Evolutionary conservation across 1,284 basidiomycete species (phyloP).

Genomic region (Boletus hoseneyae): DNA sequence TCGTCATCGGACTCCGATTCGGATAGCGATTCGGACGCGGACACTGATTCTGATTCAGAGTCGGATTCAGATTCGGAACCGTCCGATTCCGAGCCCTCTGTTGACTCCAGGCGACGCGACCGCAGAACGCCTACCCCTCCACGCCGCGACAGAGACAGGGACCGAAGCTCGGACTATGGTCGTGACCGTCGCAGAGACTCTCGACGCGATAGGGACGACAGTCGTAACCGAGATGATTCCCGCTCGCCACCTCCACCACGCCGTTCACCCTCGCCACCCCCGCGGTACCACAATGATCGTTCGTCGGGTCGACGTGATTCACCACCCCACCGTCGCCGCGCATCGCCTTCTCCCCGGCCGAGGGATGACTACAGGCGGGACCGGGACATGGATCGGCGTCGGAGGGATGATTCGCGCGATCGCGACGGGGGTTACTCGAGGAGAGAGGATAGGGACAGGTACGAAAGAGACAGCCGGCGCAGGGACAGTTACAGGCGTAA

Average conservation of each 20-base stretch:
- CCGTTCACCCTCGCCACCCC: constrained; percentile 35
- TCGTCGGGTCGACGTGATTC: constrained; percentile 28
- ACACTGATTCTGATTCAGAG: constrained; percentile 31
- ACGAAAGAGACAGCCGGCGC: constrained; percentile 17
- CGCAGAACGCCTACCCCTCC: constrained; percentile 37
- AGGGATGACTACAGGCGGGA: constrained; percentile 21
- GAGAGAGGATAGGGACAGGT: constrained; percentile 13
- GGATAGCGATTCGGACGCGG: constrained; percentile 34
- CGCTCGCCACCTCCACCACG: constrained; percentile 30
- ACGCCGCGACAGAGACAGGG: constrained; percentile 23
- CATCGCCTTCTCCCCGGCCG: constrained; percentile 23
- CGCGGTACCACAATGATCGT: constrained; percentile 33
- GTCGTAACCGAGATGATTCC: constrained; percentile 23
- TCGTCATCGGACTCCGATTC: constrained; percentile 56
- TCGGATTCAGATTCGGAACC: constrained; percentile 42
- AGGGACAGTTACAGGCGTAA: constrained; percentile 26
- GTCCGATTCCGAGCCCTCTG: constrained; percentile 36
- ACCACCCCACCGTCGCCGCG: constrained; percentile 29
- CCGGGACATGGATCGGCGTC: constrained; percentile 25
- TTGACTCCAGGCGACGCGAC: constrained; percentile 35
- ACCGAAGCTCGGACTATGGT: constrained; percentile 17
- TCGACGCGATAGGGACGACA: constrained; percentile 16
- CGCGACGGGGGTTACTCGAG: constrained; percentile 16
- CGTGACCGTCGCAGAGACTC: constrained; percentile 16
- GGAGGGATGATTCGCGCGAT: constrained; percentile 26